A percentile compares a stretch with the other conserved stretches of the same genome.
phyloP scores from a whole-genome alignment of 2,329 filamentous ascomycete species.

The Epichloe sp. region DNA sequence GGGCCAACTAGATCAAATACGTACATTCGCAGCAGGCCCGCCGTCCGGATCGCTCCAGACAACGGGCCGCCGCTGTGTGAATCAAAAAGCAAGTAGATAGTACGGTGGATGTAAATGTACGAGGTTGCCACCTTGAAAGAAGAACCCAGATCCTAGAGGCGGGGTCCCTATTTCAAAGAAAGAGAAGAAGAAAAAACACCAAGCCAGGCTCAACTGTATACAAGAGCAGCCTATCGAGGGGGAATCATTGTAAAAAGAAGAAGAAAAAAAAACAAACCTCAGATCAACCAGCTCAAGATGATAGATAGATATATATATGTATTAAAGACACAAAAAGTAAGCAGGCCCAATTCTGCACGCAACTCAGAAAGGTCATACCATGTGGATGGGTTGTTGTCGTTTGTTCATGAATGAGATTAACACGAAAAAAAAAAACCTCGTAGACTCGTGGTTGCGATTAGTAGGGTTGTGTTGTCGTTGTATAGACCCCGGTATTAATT shows the following conservation, averaged over 20 bases:
- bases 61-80: slow-evolving; percentile 9
- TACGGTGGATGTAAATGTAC: slow-evolving; percentile 7
- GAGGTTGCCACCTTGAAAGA: slow-evolving; percentile 2
- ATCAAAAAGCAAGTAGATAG: slow-evolving; percentile 15
- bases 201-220: slow-evolving; percentile 1
- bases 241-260: slow-evolving; percentile 10
- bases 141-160: background rate
- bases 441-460: slow-evolving; percentile 22
- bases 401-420: background rate
- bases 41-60: slow-evolving; percentile 5
- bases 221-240: slow-evolving; percentile 8
- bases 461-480: slow-evolving; percentile 2
- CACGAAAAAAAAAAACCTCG: slow-evolving; percentile 10
- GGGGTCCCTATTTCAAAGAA: background rate
- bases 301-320: background rate
- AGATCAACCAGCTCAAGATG: background rate
- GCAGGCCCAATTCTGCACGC: slow-evolving; percentile 9
- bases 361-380: slow-evolving; percentile 5
- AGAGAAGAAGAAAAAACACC: slow-evolving; percentile 8
- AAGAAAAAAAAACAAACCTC: background rate
- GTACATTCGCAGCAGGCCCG: slow-evolving; percentile 8
- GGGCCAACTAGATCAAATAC: slow-evolving; percentile 18
- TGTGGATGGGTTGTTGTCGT: background rate
- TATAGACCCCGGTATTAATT: slow-evolving; percentile 5
- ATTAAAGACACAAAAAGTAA: slow-evolving; percentile 3